Conservation (phyloP, 2,329 filamentous ascomycete species). For the Celoporthe dispersa region DNA sequence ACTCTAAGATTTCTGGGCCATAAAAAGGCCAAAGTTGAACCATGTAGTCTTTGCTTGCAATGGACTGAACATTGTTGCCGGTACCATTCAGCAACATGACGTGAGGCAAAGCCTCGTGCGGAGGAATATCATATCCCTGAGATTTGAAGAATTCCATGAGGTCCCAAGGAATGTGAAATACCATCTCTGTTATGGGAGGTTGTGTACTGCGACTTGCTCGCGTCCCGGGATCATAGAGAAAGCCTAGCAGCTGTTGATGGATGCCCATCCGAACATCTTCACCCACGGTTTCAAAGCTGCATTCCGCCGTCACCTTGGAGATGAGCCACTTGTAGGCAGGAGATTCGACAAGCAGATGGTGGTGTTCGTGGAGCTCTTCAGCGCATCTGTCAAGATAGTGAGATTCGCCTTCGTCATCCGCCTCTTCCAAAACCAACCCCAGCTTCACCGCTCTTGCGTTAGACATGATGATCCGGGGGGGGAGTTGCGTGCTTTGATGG, state of each 20-base stretch:
- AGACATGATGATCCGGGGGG: too few species aligned
- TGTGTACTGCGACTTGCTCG: background rate
- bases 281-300: background rate
- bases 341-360: background rate
- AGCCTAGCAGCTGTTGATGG: background rate
- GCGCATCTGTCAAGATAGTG: background rate
- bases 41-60: constrained; percentile 5
- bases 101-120: constrained; percentile 7
- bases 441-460: too few species aligned
- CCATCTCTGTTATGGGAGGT: background rate
- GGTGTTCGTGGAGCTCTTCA: background rate
- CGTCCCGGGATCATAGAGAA: background rate
- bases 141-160: constrained; percentile 1
- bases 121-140: constrained; percentile 5
- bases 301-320: background rate
- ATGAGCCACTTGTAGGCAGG: constrained; percentile 13
- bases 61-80: constrained; percentile 7
- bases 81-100: constrained; percentile 5
- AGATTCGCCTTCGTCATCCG: background rate
- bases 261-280: constrained; percentile 2
- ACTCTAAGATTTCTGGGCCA: background rate
- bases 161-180: constrained; percentile 5
- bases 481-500: too few species aligned
- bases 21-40: constrained; percentile 12
- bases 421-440: too few species aligned